These are phyloP conservation scores for Pleurotus citrinopileatus DNA, from an alignment of 768 basidiomycete genomes.

Conservation along the genomic window DNA sequence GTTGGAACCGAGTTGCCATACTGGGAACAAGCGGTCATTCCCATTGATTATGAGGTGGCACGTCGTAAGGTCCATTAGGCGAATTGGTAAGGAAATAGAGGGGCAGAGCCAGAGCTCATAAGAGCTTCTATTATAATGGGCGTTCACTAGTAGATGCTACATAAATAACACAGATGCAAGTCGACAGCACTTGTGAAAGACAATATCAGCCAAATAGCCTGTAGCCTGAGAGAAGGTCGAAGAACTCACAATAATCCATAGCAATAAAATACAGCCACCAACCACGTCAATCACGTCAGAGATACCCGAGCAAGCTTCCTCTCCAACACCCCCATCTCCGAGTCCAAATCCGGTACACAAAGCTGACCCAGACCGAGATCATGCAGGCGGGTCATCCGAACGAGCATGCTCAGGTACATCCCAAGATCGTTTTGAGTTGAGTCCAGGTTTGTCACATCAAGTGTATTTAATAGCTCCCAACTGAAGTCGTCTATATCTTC, in stretches of 20 bases:
- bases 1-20: not conserved
- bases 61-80: too few species aligned
- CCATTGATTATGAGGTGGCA: too few species aligned
- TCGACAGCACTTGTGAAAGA: not conserved
- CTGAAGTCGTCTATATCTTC: constrained; percentile 67
- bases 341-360: constrained; percentile 31
- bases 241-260: not conserved
- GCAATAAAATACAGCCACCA: not conserved
- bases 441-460: constrained; percentile 26
- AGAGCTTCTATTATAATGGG: not conserved
- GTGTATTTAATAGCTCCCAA: constrained; percentile 58
- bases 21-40: not conserved
- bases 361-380: constrained; percentile 74
- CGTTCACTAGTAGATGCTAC: not conserved
- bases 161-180: not conserved
- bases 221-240: not conserved
- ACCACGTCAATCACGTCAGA: not conserved
- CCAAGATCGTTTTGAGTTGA: constrained; percentile 31
- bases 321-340: not conserved
- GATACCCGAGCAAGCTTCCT: constrained; percentile 4
- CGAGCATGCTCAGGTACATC: constrained; percentile 51
- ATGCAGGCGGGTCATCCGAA: constrained; percentile 73
- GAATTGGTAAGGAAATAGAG: not conserved
- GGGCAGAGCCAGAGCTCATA: not conserved
- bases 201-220: too few species aligned